Base-by-base conservation (phyloP, 305 asterid species). In the Ajuga reptans region DNA sequence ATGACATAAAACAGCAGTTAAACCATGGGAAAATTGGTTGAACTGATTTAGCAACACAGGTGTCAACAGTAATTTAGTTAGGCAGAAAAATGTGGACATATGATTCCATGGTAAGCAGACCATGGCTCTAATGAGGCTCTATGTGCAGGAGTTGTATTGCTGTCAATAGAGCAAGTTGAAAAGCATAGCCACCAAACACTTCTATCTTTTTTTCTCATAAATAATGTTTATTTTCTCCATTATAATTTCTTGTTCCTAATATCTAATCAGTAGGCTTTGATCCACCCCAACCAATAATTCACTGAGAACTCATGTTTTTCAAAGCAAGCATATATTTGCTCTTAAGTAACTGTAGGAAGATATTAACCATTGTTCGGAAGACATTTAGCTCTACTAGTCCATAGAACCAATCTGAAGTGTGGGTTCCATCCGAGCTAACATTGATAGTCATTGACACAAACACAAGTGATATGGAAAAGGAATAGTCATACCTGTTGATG, bases 401-500 rank as follows among this genome's bases (percentile, higher is more conserved):
- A 15, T 1, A 21, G 42, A 54, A 64, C 34, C 11, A 10, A 61
- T 31, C 17, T 42, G 37, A 29, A 57, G 16, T 18, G 36, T 64
- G 8, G 42, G 47, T 31, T 39, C 9, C 7, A 6, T 53, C 36
- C 59, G n/a, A 34, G 71, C 16, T 31, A 42, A 24, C 10, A 16
- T 50, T 34, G 33, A 36, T 64, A 33, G 54, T 60, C 41, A 49
- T 24, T 24, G 50, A 62, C 43, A 68, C 21, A 36, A 46, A 31
- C 18, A 50, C 27, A 47, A 71, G 53, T 21, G 9, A 16, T 10
- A 47, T 5, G 55, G 56, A 77, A 39, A 41, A 14, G 16, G 56
- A 72, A 60, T 39, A 31, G 1, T 10, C 65, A 55, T 82, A 87
- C 97, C 95, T 91, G 99, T 63, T 93, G 99, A 82, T 93, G 99